phyloP scores from a whole-genome alignment of 2,329 filamentous ascomycete species.

The Fusarium acutatum region DNA sequence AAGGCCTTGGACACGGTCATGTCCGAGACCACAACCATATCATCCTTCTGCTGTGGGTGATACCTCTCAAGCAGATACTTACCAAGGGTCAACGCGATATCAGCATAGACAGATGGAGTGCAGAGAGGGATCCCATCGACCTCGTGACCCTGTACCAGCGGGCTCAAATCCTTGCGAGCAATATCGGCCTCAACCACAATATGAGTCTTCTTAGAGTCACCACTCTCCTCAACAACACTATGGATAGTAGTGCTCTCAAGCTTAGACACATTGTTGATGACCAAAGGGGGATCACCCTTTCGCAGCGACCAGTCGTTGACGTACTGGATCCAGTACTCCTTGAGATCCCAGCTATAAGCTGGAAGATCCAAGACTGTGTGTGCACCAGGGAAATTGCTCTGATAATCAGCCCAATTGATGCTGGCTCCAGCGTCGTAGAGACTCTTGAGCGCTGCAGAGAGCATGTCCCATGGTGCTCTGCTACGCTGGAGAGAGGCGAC shows the following conservation, averaged over 20 bases:
- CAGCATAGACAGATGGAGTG: constrained; percentile 30
- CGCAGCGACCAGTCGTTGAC: constrained; percentile 75
- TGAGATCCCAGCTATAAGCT: constrained; percentile 76
- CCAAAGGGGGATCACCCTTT: constrained; percentile 57
- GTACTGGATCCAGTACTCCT: constrained; percentile 74
- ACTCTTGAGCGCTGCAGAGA: constrained; percentile 3
- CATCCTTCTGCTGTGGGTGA: constrained; percentile 6
- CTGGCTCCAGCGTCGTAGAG: constrained; percentile 20
- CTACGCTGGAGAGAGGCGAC: constrained; percentile 24
- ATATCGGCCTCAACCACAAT: constrained; percentile 34
- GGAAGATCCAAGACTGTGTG: constrained; percentile 66
- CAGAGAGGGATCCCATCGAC: constrained; percentile 34
- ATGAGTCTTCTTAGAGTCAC: constrained; percentile 15
- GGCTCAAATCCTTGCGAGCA: constrained; percentile 28
- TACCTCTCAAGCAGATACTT: constrained; percentile 23
- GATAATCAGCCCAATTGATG: constrained; percentile 44
- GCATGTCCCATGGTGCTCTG: constrained; percentile 15
- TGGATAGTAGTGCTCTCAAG: constrained; percentile 33
- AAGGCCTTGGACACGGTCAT: constrained; percentile 32
- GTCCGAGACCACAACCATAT: constrained; percentile 31
- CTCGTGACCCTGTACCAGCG: constrained; percentile 26
- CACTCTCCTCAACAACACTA: constrained; percentile 23
- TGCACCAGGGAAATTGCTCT: constrained; percentile 17
- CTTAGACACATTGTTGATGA: constrained; percentile 5
- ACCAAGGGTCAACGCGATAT: constrained; percentile 28